Evolutionary conservation across 129 eudicot species (phyloP).

Genomic region (Flaveria linearis): DNA sequence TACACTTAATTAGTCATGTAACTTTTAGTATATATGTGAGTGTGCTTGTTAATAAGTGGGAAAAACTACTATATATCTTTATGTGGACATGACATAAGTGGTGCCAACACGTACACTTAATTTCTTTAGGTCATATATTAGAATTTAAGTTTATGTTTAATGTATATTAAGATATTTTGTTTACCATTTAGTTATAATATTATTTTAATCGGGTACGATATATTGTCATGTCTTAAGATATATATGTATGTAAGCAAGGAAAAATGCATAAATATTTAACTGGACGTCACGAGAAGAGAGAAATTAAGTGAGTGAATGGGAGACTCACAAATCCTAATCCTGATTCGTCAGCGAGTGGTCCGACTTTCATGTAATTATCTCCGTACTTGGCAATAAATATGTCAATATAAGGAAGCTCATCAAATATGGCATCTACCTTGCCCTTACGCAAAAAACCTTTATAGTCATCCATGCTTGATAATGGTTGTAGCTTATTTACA

Average conservation of each 20-base stretch:
- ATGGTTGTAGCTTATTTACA: not conserved
- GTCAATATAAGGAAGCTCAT: conserved; percentile 31
- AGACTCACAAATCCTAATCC: conserved; percentile 33
- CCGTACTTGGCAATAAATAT: conserved; percentile 24
- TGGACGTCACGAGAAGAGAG: not conserved
- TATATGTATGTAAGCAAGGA: too few species aligned
- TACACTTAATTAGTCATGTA: not conserved
- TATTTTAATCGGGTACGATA: too few species aligned
- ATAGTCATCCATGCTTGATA: conserved; percentile 21
- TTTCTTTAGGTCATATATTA: too few species aligned
- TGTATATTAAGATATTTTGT: too few species aligned
- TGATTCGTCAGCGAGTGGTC: conserved; percentile 19
- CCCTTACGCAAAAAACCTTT: not conserved
- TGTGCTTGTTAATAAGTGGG: too few species aligned
- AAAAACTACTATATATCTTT: too few species aligned
- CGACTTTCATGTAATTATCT: conserved; percentile 25
- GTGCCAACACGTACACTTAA: too few species aligned
- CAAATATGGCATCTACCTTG: conserved; percentile 23
- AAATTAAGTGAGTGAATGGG: not conserved
- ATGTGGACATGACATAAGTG: too few species aligned
- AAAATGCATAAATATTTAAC: too few species aligned
- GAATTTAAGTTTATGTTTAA: too few species aligned
- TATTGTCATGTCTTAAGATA: too few species aligned
- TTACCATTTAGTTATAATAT: too few species aligned
- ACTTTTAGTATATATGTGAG: not conserved